Percentiles rank a stretch among this genome's conserved stretches.
Conservation (phyloP, 2,329 filamentous ascomycete genomes). For the Lecanicillium sp. region DNA sequence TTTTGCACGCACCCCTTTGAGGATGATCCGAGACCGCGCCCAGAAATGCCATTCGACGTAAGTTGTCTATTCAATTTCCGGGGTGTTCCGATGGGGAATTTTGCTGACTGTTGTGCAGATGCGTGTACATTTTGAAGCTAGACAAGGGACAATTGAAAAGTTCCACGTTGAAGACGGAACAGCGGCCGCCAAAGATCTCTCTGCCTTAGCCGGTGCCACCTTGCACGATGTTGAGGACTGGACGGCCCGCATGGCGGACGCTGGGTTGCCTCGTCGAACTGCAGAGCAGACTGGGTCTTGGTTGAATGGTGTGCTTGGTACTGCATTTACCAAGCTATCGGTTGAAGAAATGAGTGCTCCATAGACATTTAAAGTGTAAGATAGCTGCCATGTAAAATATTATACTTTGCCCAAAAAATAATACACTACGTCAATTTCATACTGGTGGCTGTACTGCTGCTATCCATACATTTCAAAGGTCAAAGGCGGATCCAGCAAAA, state of each 20-base stretch:
- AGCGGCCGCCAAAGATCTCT: neutral
- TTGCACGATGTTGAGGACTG: conserved; percentile 7
- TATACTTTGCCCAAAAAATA: no score
- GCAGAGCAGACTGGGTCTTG: conserved; percentile 1
- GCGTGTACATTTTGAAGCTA: conserved; percentile 7
- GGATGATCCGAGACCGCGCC: conserved; percentile 49
- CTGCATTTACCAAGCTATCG: conserved; percentile 2
- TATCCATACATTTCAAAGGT: no score
- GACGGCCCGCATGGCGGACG: conserved; percentile 3
- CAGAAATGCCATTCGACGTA: conserved; percentile 39
- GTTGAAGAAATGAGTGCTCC: no score
- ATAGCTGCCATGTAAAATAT: no score
- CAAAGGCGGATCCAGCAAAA: no score
- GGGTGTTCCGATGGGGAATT: neutral
- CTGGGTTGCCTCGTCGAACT: neutral
- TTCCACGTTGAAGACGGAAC: conserved; percentile 1
- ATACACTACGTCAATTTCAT: no score
- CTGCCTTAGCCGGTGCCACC: conserved; percentile 1
- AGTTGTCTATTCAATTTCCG: conserved; percentile 10
- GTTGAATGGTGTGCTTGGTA: conserved; percentile 7
- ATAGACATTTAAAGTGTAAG: no score
- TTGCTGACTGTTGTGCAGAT: conserved; percentile 6
- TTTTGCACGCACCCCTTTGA: conserved; percentile 56
- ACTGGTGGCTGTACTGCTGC: no score
- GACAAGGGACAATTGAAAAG: conserved; percentile 7